A percentile compares a stretch with the other conserved stretches of the same genome.
phyloP scores from a whole-genome alignment of 2,329 filamentous ascomycete species.

The Neurospora crassa region DNA sequence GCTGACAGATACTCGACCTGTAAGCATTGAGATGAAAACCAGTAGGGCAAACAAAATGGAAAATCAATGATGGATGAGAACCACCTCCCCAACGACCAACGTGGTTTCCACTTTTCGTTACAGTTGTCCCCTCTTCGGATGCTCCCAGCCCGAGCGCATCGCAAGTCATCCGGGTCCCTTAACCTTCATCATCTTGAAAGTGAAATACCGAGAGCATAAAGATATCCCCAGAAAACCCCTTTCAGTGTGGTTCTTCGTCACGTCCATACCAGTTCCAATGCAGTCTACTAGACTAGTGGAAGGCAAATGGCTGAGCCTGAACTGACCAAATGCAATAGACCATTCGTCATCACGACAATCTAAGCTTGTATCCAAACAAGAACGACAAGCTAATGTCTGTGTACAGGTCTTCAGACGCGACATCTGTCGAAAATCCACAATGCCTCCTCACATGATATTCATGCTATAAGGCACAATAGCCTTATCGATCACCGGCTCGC shows the following conservation, averaged over 20 bases:
- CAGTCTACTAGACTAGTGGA: neutral
- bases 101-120: neutral
- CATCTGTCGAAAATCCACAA: neutral
- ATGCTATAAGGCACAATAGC: constrained; percentile 51
- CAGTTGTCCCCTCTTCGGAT: neutral
- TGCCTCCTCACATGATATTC: constrained; percentile 8
- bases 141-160: neutral
- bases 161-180: neutral
- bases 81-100: neutral
- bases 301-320: neutral
- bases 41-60: neutral
- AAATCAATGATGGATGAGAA: neutral
- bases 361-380: neutral
- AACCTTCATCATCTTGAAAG: neutral
- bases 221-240: neutral
- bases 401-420: neutral
- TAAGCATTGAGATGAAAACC: neutral
- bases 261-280: neutral
- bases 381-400: neutral
- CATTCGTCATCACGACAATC: neutral
- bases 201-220: neutral
- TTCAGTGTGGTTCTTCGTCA: neutral
- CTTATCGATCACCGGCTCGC: constrained; percentile 51
- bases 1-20: neutral
- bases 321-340: neutral